phyloP scores from a whole-genome alignment of 139 green algal genomes.

The Chlorella sp. region DNA sequence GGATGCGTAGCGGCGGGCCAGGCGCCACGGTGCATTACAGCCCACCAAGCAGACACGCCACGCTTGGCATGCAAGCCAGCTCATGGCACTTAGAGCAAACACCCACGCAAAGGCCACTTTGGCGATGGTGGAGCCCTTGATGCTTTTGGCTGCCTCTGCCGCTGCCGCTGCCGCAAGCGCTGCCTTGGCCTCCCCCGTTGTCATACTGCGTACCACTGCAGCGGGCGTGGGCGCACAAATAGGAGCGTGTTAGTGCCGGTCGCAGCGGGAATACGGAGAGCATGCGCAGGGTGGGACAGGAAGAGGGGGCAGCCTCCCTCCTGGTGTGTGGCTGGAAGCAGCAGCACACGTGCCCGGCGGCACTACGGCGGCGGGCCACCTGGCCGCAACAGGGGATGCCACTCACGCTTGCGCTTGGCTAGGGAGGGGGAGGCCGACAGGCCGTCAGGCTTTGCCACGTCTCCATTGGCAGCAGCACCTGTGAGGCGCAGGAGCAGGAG shows the following conservation, averaged over 20 bases:
- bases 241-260: not conserved
- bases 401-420: too few species aligned
- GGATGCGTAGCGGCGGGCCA: too few species aligned
- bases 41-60: not conserved
- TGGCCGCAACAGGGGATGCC: too few species aligned
- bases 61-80: not conserved
- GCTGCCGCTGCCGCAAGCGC: constrained; percentile 17
- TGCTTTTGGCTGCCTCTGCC: constrained; percentile 23
- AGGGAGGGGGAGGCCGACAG: too few species aligned
- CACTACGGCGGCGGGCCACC: too few species aligned
- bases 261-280: not conserved
- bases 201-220: not conserved
- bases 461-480: not conserved
- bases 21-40: not conserved
- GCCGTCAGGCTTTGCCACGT: not conserved
- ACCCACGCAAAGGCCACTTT: constrained; percentile 14
- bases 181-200: not conserved
- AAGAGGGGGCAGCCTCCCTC: too few species aligned
- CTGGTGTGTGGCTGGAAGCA: not conserved
- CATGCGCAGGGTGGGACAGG: not conserved
- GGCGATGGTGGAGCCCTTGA: constrained; percentile 25
- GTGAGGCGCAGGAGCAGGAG: not conserved
- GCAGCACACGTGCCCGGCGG: too few species aligned
- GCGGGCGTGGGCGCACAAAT: not conserved
- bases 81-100: too few species aligned